These are phyloP conservation scores for Lentinus tigrinus DNA, from an alignment of 768 basidiomycete genomes.

Conservation along the genomic window DNA sequence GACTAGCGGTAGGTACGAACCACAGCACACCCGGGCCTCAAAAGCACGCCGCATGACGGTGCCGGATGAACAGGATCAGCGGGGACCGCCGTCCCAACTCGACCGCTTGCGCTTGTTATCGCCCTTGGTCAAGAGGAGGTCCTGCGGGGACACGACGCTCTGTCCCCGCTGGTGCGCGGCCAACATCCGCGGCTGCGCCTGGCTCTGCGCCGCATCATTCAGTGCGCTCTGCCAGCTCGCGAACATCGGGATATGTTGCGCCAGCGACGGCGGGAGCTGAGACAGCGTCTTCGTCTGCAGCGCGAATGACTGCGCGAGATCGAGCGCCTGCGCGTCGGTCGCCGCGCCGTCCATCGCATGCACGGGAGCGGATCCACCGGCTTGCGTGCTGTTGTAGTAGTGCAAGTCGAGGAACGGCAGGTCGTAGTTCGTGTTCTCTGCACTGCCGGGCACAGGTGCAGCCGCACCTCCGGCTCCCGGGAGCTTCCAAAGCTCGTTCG, in stretches of 20 bases:
- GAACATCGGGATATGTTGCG: slow-evolving; percentile 23
- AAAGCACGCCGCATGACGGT: no score
- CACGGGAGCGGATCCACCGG: neutral
- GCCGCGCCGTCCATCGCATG: slow-evolving; percentile 5
- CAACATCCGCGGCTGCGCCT: slow-evolving; percentile 15
- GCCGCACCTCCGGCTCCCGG: neutral
- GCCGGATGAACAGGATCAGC: slow-evolving; percentile 12
- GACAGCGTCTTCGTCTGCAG: slow-evolving; percentile 32
- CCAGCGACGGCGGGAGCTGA: slow-evolving; percentile 31
- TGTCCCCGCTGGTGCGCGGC: slow-evolving; percentile 46
- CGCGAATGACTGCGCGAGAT: slow-evolving; percentile 38
- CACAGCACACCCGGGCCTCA: no score
- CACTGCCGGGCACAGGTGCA: slow-evolving; percentile 8
- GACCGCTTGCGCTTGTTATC: slow-evolving; percentile 59
- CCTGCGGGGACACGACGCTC: slow-evolving; percentile 54
- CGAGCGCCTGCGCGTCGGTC: slow-evolving; percentile 43
- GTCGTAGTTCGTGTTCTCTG: slow-evolving; percentile 39
- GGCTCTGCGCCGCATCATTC: slow-evolving; percentile 4
- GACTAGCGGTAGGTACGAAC: no score
- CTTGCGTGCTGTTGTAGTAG: slow-evolving; percentile 45
- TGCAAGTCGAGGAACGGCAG: slow-evolving; percentile 75
- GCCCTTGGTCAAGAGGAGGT: slow-evolving; percentile 45
- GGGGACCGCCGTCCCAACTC: slow-evolving; percentile 51
- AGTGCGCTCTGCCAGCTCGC: slow-evolving; percentile 17
- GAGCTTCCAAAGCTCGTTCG: slow-evolving; percentile 20